A percentile compares a stretch with the other conserved stretches of the same genome.
These are phyloP conservation scores for Castanea crenata DNA, from an alignment of 306 rosid genomes.

Conservation along the genomic window DNA sequence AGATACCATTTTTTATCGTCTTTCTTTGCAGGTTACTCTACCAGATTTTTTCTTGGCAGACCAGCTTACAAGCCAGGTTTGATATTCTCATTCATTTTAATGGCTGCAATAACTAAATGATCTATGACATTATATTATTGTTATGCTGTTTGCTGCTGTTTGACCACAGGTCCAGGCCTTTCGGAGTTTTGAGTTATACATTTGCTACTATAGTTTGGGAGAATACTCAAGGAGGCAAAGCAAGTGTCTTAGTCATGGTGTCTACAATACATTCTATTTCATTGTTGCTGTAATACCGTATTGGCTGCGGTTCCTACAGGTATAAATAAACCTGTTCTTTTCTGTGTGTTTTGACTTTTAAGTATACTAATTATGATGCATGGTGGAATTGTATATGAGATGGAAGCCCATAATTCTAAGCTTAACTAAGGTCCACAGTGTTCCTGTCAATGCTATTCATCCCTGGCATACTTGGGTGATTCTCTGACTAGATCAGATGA, in stretches of 20 bases:
- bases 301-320: constrained; percentile 71
- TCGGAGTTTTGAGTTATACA: constrained; percentile 55
- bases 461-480: neutral
- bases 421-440: neutral
- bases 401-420: neutral
- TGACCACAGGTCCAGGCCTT: constrained; percentile 55
- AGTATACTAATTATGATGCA: neutral
- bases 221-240: constrained; percentile 58
- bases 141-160: constrained; percentile 21
- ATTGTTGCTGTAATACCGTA: constrained; percentile 50
- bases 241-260: constrained; percentile 49
- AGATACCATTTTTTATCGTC: neutral
- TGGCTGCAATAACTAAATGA: neutral
- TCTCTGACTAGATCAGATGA: neutral
- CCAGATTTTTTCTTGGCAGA: constrained; percentile 67
- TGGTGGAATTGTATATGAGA: neutral
- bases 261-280: constrained; percentile 47
- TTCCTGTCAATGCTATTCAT: neutral
- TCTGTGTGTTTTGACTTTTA: neutral
- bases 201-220: constrained; percentile 75
- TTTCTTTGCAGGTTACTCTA: constrained; percentile 50
- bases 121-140: constrained; percentile 2
- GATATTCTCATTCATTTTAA: constrained; percentile 7
- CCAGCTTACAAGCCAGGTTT: constrained; percentile 78
- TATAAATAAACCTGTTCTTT: constrained; percentile 6